Percentiles rank a stretch among this genome's conserved stretches.
Evolutionary conservation across 1,284 basidiomycete genomes (phyloP).

Genomic region (Ganoderma meredithae): DNA sequence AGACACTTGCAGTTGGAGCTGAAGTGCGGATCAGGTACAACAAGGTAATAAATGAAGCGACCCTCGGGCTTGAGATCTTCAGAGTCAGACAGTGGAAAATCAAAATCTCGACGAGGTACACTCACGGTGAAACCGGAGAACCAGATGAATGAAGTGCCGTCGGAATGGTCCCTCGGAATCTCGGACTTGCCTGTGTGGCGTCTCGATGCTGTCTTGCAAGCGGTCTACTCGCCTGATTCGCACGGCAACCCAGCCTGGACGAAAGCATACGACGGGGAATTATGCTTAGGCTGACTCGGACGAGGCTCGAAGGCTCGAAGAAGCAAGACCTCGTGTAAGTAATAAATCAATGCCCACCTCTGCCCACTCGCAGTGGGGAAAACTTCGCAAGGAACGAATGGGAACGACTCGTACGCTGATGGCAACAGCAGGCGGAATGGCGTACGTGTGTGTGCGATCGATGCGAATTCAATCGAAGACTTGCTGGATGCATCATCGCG

Average conservation of each 20-base stretch:
- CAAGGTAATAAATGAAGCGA: background rate
- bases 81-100: background rate
- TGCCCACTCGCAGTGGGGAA: background rate
- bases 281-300: background rate
- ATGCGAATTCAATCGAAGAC: constrained; percentile 1
- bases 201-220: too few relatives aligned
- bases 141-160: background rate
- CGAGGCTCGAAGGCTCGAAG: background rate
- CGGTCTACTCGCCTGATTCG: too few relatives aligned
- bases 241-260: too few relatives aligned
- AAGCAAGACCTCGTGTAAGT: background rate
- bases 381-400: background rate
- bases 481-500: background rate
- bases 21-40: background rate
- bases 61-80: background rate
- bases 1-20: background rate
- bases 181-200: background rate
- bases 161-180: background rate
- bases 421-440: background rate
- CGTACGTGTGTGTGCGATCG: background rate
- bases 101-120: too few relatives aligned
- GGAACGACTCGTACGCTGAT: background rate
- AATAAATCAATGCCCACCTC: background rate
- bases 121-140: background rate
- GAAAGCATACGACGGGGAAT: background rate